Evolutionary conservation across 495 filamentous ascomycete species (phyloP).

Genomic region (Penicillium dipodomyicola): DNA sequence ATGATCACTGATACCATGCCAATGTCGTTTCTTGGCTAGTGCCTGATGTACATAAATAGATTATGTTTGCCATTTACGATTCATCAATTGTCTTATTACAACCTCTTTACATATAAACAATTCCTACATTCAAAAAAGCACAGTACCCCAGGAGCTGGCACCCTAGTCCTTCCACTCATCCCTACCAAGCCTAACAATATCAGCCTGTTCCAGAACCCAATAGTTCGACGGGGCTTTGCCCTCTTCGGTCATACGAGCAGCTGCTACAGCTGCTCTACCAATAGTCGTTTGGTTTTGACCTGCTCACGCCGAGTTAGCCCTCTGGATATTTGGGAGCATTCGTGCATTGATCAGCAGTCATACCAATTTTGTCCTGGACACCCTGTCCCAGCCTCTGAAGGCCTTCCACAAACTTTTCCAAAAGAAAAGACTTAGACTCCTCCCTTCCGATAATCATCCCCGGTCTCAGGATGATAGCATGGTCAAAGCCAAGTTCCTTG

Average conservation of each 20-base stretch:
- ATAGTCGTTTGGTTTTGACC: constrained; percentile 37
- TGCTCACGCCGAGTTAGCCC: constrained; percentile 11
- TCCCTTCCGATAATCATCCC: constrained; percentile 42
- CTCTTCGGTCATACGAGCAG: constrained; percentile 30
- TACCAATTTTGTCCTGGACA: constrained; percentile 37
- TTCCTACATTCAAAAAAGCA: background rate
- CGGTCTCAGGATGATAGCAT: constrained; percentile 37
- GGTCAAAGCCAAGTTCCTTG: constrained; percentile 36
- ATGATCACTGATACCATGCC: background rate
- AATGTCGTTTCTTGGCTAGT: background rate
- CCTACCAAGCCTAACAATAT: constrained; percentile 36
- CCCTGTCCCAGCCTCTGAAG: constrained; percentile 28
- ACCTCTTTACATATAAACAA: background rate
- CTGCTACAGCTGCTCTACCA: constrained; percentile 39
- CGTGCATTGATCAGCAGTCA: constrained; percentile 1
- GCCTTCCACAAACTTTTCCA: constrained; percentile 30
- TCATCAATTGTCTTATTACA: background rate
- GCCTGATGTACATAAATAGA: background rate
- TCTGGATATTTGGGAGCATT: background rate
- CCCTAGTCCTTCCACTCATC: constrained; percentile 33
- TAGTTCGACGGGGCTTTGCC: constrained; percentile 38
- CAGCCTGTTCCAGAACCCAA: constrained; percentile 36
- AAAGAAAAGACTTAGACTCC: constrained; percentile 27
- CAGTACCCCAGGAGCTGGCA: background rate
- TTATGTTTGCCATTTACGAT: background rate